Evolutionary conservation across 1,284 basidiomycete genomes (phyloP).

Genomic region (Leccinum subrobustum): DNA sequence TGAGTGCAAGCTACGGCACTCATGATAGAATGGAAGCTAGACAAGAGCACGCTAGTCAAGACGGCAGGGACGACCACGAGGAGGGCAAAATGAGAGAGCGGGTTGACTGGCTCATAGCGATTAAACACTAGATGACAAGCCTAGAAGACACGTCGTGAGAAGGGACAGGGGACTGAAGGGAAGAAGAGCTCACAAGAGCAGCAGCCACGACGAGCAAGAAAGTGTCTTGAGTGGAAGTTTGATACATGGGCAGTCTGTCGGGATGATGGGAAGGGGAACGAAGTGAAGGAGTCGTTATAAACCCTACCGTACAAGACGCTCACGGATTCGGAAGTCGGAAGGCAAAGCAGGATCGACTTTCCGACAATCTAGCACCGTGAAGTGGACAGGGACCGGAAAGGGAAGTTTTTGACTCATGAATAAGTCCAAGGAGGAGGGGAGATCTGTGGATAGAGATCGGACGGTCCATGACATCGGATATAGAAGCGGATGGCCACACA

Average conservation of each 20-base stretch:
- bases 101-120: constrained; percentile 32
- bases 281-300: constrained; percentile 26
- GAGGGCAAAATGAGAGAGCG: constrained; percentile 27
- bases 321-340: constrained; percentile 35
- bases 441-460: constrained; percentile 25
- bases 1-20: constrained; percentile 20
- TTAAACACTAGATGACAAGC: constrained; percentile 34
- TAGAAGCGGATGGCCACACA: constrained; percentile 12
- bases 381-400: constrained; percentile 25
- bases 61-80: constrained; percentile 23
- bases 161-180: not conserved
- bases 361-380: constrained; percentile 35
- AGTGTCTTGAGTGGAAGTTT: constrained; percentile 20
- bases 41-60: constrained; percentile 16
- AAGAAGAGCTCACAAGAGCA: constrained; percentile 23
- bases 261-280: constrained; percentile 22
- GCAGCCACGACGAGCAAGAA: constrained; percentile 21
- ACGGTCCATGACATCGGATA: constrained; percentile 14
- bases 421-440: constrained; percentile 4
- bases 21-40: constrained; percentile 14
- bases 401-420: constrained; percentile 27
- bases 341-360: constrained; percentile 35
- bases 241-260: constrained; percentile 21
- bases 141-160: constrained; percentile 22
- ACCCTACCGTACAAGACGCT: constrained; percentile 23